These are phyloP conservation scores for Backusella tarrabulga DNA, from an alignment of 192 early-diverging fungal genomes.

Conservation along the genomic window DNA sequence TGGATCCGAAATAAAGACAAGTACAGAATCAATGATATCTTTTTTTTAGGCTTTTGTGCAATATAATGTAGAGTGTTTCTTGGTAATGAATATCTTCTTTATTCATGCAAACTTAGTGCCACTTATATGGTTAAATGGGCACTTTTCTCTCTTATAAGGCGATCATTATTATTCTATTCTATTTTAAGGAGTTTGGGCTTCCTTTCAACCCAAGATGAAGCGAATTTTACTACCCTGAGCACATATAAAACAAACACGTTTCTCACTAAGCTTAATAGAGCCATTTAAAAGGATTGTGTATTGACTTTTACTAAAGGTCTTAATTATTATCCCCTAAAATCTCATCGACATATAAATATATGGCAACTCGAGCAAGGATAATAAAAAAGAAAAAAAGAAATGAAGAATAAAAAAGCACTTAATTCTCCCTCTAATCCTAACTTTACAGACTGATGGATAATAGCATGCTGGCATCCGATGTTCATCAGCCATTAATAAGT, in stretches of 20 bases:
- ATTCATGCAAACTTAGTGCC: background rate
- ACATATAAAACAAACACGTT: background rate
- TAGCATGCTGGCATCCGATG: background rate
- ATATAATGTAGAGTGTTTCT: background rate
- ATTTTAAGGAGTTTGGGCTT: background rate
- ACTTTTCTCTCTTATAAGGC: too few relatives aligned
- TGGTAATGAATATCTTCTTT: background rate
- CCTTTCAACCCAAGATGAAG: background rate
- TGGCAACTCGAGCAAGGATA: background rate
- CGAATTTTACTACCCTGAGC: background rate
- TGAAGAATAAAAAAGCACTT: background rate
- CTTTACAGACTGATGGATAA: background rate
- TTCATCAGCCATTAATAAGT: background rate
- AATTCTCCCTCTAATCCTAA: background rate
- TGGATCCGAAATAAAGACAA: background rate
- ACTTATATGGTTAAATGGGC: too few relatives aligned
- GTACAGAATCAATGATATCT: background rate
- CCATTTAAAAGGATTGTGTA: background rate
- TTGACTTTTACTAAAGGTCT: background rate
- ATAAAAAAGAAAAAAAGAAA: background rate
- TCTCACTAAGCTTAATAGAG: background rate
- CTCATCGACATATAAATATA: background rate
- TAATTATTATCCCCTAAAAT: background rate
- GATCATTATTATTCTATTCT: too few relatives aligned
- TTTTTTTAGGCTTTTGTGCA: background rate